Evolutionary conservation across 495 filamentous ascomycete species (phyloP), one percentile per base, ranked within the genome.

Genomic region (Xylaria nigripes): DNA sequence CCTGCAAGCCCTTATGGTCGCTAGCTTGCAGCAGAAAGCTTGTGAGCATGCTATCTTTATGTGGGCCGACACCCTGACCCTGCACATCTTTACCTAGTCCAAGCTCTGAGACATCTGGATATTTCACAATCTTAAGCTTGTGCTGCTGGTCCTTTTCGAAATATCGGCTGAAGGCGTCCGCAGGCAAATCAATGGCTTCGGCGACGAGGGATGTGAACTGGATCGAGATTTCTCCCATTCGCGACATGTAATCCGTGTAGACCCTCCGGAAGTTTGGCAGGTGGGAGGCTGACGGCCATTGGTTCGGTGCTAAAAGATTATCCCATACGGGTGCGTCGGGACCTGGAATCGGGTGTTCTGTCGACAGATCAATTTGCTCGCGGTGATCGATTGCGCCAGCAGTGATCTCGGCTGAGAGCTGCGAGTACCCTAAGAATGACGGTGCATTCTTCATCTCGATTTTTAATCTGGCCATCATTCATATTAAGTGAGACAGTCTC

Each of bases 61-160:
- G 93, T 8, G 93, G 86, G 0, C 93, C 90, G 1, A 95, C 89
- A 19, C 90, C 90, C 62, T 87, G 84, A 9, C 79, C 76, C 46
- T 77, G 71, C 0, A 45, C 61, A 32, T 69, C 70, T 16, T 71
- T 73, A 32, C 83, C 64, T 10, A 72, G 55, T 12, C 69, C 70
- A 6, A 83, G 64, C 55, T 68, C 64, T 3, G 75, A 67, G 1
- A 81, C 70, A 62, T 86, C 82, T 0, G 86, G 85, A 60, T 95
- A 96, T 68, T 93, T 94, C 58, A 96, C 81, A 52, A 96, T 87
- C 66, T 97, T 97, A 36, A 96, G 73, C 62, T 93, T 92, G 72
- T 95, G 89, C 76, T 95, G 86, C 69, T 90, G 85, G 3, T 73
- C 68, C 16, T 58, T 68, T 54, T 94, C 89, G 69, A 88, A 94